These are phyloP conservation scores for Flaveria sonorensis DNA, from an alignment of 129 eudicot species.

Conservation along the genomic window DNA sequence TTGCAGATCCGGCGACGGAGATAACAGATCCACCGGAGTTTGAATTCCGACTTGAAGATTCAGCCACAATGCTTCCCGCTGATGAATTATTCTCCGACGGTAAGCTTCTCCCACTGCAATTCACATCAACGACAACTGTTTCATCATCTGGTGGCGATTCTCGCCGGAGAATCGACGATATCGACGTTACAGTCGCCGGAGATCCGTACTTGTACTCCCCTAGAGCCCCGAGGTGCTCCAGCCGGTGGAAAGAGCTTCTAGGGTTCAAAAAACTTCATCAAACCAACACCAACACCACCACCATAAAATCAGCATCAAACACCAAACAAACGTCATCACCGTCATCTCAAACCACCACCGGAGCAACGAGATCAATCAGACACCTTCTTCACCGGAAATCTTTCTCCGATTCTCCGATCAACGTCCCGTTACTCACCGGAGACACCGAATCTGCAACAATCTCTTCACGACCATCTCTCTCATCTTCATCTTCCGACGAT, in stretches of 20 bases:
- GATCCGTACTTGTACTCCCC: slow-evolving; percentile 77
- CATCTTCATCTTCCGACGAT: slow-evolving; percentile 71
- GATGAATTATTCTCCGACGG: slow-evolving; percentile 84
- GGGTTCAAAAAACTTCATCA: slow-evolving; percentile 66
- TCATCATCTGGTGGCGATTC: slow-evolving; percentile 41
- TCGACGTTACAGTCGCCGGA: neutral
- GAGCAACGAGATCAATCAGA: slow-evolving; percentile 46
- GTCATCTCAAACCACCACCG: neutral
- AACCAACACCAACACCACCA: slow-evolving; percentile 32
- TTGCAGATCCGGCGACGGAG: slow-evolving; percentile 45
- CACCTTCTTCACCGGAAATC: slow-evolving; percentile 56
- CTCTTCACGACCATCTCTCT: slow-evolving; percentile 65
- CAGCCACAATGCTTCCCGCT: slow-evolving; percentile 74
- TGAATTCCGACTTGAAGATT: slow-evolving; percentile 73
- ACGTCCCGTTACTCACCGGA: slow-evolving; percentile 59
- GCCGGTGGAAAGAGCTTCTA: slow-evolving; percentile 81
- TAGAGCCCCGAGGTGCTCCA: slow-evolving; percentile 88
- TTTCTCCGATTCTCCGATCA: slow-evolving; percentile 50
- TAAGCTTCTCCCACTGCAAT: slow-evolving; percentile 63
- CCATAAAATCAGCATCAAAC: slow-evolving; percentile 33
- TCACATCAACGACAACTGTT: slow-evolving; percentile 5
- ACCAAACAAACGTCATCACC: slow-evolving; percentile 37
- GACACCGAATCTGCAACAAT: slow-evolving; percentile 52
- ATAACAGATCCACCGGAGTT: slow-evolving; percentile 32
- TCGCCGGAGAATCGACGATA: slow-evolving; percentile 36